Evolutionary conservation across 129 eudicot species (phyloP).

Genomic region (Rutidosis leptorrhynchoides): DNA sequence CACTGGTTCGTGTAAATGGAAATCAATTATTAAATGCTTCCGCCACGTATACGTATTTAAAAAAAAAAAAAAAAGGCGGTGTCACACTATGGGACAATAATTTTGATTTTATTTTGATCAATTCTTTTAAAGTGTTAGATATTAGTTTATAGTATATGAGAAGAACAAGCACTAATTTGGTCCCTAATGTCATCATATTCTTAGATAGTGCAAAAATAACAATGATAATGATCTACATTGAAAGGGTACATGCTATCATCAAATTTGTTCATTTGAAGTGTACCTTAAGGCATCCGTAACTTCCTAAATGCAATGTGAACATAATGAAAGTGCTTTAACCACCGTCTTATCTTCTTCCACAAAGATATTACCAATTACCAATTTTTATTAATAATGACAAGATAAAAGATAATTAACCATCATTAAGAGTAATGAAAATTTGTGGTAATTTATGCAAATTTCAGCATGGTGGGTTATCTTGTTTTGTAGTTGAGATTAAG

Average conservation of each 20-base stretch:
- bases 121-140: constrained; percentile 12
- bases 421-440: constrained; percentile 3
- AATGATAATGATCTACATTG: constrained; percentile 28
- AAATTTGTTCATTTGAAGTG: constrained; percentile 34
- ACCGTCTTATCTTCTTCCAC: constrained; percentile 18
- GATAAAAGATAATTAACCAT: constrained; percentile 11
- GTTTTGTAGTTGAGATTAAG: constrained; percentile 21
- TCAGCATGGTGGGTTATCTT: constrained; percentile 6
- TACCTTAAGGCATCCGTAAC: constrained; percentile 33
- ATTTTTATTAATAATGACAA: constrained; percentile 14
- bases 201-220: constrained; percentile 17
- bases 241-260: constrained; percentile 35
- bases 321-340: constrained; percentile 22
- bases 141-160: constrained; percentile 9
- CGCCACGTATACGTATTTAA: too few relatives aligned
- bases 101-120: too few relatives aligned
- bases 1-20: too few relatives aligned
- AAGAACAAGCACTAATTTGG: constrained; percentile 11
- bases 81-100: too few relatives aligned
- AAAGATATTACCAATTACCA: background rate
- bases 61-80: too few relatives aligned
- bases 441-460: constrained; percentile 8
- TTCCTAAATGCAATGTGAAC: constrained; percentile 30
- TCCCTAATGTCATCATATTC: constrained; percentile 14
- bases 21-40: too few relatives aligned